These are phyloP conservation scores for Hypericum androsaemum DNA, from an alignment of 345 rosid genomes.

Conservation along the genomic window DNA sequence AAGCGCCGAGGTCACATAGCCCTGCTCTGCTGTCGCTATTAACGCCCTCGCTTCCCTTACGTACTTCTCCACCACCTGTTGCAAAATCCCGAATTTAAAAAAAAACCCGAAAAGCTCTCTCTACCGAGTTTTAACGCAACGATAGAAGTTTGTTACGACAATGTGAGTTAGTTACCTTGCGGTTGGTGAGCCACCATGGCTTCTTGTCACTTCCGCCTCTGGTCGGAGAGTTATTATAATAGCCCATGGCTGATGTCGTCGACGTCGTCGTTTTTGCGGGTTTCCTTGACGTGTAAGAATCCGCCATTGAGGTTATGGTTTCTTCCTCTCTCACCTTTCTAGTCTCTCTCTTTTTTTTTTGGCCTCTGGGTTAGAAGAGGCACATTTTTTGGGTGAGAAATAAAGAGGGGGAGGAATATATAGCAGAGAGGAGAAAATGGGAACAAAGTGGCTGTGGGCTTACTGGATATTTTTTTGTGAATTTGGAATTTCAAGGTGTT, in stretches of 20 bases:
- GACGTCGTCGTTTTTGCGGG: too few relatives aligned
- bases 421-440: conserved; percentile 21
- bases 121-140: background rate
- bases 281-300: conserved; percentile 15
- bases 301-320: conserved; percentile 16
- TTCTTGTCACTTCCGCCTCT: conserved; percentile 34
- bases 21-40: conserved; percentile 52
- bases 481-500: too few relatives aligned
- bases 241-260: conserved; percentile 33
- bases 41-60: conserved; percentile 60
- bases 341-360: conserved; percentile 9
- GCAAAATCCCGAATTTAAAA: background rate
- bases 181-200: conserved; percentile 87
- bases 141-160: background rate
- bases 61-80: conserved; percentile 65
- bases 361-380: conserved; percentile 8
- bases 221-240: conserved; percentile 21
- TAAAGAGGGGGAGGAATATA: conserved; percentile 7
- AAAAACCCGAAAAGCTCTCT: background rate
- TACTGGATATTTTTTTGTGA: too few relatives aligned
- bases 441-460: conserved; percentile 7
- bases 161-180: conserved; percentile 46
- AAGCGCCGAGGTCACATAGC: conserved; percentile 55
- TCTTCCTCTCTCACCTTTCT: conserved; percentile 1
- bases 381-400: conserved; percentile 18